Base-by-base conservation (phyloP, 768 basidiomycete genomes). In the Serendipita indica region DNA sequence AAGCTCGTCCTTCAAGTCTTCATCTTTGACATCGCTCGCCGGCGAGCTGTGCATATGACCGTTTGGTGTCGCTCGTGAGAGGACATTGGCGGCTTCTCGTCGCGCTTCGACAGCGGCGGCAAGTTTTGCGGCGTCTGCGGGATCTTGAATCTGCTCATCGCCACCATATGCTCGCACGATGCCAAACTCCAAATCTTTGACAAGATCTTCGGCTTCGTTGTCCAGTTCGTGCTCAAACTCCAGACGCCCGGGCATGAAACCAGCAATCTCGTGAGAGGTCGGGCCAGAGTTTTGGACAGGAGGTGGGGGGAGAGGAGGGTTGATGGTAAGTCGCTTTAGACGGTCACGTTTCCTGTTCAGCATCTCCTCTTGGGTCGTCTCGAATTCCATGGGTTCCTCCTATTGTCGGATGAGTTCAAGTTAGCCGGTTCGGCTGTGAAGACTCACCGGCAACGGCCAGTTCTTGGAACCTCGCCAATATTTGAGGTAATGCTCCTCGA, bases 171-270 rank as follows among this genome's bases (percentile, higher is more conserved):
- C 78, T 20, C 79, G 74, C 61, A 89, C 89, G n/a, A 92, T 72
- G 1, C 89, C 94, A 64, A 97, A 97, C 67, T 98, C 93, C 62
- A 99, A 75, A 67, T 97, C 91, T 70, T 97, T 98, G 63, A 97
- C 85, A 1, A 89, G 71, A 65, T 93, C 85, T 68, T 99, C 94
- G 0, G 94, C 94, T 57, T 99, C 94, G 68, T 99, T 96, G 67
- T 97, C 93, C 3, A 90, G 72, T 70, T 99, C 94, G 64, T 93
- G 92, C 67, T 99, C 94, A 67, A 99, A 99, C 70, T 99, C 94
- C 33, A 99, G 77, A n/a, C 94, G 83, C 14, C 94, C 94, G 6
- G 94, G 94, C 67, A 99, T 84, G 72, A 85, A 98, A 0, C 85
- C 86, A 14, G 85, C 82, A 37, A 98, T 78, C 72, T 99, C 94